Percentiles rank a stretch among this genome's conserved stretches.
phyloP scores from a whole-genome alignment of 192 early-diverging fungal genomes.

The Coemansia sp. region DNA sequence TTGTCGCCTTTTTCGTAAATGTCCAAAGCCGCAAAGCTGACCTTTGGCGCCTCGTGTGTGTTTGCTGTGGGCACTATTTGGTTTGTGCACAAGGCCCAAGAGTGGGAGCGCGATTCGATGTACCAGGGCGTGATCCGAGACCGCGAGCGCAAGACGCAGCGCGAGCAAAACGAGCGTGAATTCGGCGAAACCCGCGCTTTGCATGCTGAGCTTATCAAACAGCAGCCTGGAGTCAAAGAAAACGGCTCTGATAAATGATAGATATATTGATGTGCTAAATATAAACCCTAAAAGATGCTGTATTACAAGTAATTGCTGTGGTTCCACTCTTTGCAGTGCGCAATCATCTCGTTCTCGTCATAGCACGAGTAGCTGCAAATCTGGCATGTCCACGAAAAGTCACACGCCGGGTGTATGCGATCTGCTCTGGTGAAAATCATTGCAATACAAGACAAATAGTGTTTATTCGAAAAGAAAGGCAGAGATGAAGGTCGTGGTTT shows the following conservation, averaged over 20 bases:
- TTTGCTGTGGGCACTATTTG: slow-evolving; percentile 48
- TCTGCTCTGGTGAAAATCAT: neutral
- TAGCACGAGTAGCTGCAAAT: neutral
- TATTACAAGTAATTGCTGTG: neutral
- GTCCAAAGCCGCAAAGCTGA: slow-evolving; percentile 50
- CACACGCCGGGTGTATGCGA: slow-evolving; percentile 4
- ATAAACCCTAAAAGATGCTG: neutral
- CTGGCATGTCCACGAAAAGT: slow-evolving; percentile 3
- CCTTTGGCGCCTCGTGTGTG: slow-evolving; percentile 44
- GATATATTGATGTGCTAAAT: neutral
- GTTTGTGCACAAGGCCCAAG: slow-evolving; percentile 50
- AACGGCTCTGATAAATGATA: neutral
- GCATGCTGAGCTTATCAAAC: slow-evolving; percentile 39
- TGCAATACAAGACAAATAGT: neutral
- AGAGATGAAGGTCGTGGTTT: no score
- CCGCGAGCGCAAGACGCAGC: slow-evolving; percentile 46
- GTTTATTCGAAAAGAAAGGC: neutral
- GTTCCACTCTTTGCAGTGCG: slow-evolving; percentile 4
- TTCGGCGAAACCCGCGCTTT: slow-evolving; percentile 45
- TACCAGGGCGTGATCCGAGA: slow-evolving; percentile 53
- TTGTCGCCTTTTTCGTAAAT: slow-evolving; percentile 17
- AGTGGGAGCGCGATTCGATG: slow-evolving; percentile 43
- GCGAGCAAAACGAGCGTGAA: slow-evolving; percentile 48
- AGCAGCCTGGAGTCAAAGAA: slow-evolving; percentile 31
- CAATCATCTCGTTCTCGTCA: neutral